Conservation (phyloP, 1,284 basidiomycete genomes). For the Taiwanofungus camphoratus region DNA sequence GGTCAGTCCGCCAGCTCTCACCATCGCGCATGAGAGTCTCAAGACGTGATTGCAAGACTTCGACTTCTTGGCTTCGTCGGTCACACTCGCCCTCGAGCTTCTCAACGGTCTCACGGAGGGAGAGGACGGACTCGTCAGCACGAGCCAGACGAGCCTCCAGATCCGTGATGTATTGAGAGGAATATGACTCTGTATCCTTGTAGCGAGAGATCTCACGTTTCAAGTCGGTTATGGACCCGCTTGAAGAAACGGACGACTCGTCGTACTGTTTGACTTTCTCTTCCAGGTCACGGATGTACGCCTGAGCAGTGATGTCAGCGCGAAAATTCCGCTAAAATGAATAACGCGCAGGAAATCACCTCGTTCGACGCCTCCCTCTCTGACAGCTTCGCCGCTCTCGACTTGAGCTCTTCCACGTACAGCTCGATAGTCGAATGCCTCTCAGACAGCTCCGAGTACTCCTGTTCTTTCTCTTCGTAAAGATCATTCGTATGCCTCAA, state of each 20-base stretch:
- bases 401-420: constrained; percentile 81
- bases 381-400: constrained; percentile 74
- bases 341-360: constrained; percentile 35
- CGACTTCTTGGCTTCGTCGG: constrained; percentile 60
- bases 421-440: constrained; percentile 76
- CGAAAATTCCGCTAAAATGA: neutral
- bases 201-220: constrained; percentile 77
- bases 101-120: constrained; percentile 68
- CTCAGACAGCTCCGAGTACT: constrained; percentile 61
- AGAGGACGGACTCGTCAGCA: constrained; percentile 71
- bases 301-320: constrained; percentile 47
- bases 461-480: constrained; percentile 84
- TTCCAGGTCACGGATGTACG: constrained; percentile 90
- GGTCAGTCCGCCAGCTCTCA: constrained; percentile 70
- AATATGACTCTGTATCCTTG: constrained; percentile 71
- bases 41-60: constrained; percentile 68
- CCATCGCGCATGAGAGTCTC: constrained; percentile 66
- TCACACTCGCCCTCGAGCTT: constrained; percentile 75
- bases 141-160: constrained; percentile 79
- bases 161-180: constrained; percentile 81
- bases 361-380: constrained; percentile 91
- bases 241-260: constrained; percentile 71
- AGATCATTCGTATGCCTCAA: constrained; percentile 87
- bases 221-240: constrained; percentile 74
- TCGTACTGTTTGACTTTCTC: constrained; percentile 81